Evolutionary conservation across 805 yeast species (phyloP), one percentile per base, ranked within the genome.

Genomic region (Sugiyamaella qingdaonensis): DNA sequence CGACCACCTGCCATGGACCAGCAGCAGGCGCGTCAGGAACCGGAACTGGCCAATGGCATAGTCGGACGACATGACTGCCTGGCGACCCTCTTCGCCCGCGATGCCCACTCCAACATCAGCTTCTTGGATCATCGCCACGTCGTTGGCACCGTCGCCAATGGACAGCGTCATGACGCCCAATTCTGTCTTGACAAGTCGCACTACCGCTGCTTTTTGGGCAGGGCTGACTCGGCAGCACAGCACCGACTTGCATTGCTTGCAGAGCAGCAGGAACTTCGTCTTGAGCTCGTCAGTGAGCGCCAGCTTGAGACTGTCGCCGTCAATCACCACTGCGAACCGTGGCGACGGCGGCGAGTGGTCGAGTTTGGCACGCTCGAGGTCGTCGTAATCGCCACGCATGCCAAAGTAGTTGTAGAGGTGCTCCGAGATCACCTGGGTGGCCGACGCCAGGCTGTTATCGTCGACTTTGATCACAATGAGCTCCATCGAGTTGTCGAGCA

Each of bases 21-120:
- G 69, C 48, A 87, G 68, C 53, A 86, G 72, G 57, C 90, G 72
- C 1, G 84, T 76, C 58, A 86, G 68, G 68, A 75, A 87, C 56
- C 89, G 69, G 73, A 86, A 86, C 66, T 87, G 92, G 2, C 91
- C 95, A 63, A 86, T 73, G 2, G 90, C 92, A 67, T 85, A 87
- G 70, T 86, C 95, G 0, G 92, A 82, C 0, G 89, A 82, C 95
- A 86, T 86, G 5, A 82, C 94, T 1, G 95, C 95, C 63, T 86
- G 92, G 46, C 95, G 70, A 52, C 95, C 95, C 69, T 86, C 95
- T 63, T 85, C 92, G 58, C 95, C 95, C 2, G 91, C 92, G 61
- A 86, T 87, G 56, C 95, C 95, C 36, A 86, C 82, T 54, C 95
- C 95, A 19, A 86, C 84, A 66, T 87, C 84, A 3, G 95, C 92